Base-by-base conservation (phyloP, 352 stramenopile species). In the Globisporangium sylvaticum region DNA sequence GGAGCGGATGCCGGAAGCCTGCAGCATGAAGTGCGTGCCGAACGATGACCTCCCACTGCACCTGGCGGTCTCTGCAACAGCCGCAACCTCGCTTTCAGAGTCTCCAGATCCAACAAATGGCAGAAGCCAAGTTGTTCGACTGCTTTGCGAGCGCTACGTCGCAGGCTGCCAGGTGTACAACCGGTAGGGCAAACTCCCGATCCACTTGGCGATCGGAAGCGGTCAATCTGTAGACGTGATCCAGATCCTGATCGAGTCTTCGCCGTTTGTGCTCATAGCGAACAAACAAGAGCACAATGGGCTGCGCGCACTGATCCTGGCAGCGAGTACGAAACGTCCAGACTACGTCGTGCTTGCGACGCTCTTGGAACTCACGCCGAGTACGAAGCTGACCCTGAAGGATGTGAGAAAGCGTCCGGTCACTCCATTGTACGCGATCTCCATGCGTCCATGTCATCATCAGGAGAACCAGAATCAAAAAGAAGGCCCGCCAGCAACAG, bases 371-470 rank as follows among this genome's bases (percentile, higher is more conserved):
- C 53, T 68, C 39, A 76, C 70, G 8, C 73, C 80, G 34, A 79
- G 58, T 27, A 73, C 68, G 25, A 60, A 58, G 20, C 24, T 27
- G 20, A 64, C 50, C 22, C 56, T 50, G 34, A 58, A 52, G n/a
- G 27, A 37, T 3, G 56, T 44, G 29, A 55, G 24, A 8, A 60
- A 60, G 7, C 63, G 53, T 0, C 57, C 53, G 12, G 73, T 89
- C 15, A 89, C 80, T 10, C 80, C 80, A 2, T 25, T 90, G 31
- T 87, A 77, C 44, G 80, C 82, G 48, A 69, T 90, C 22, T 81
- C 77, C 0, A 31, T 84, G 34, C 78, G 75, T 3, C 64, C 64
- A 22, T 88, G 71, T 34, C 65, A 84, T 15, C 53, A 12, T 27
- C 18, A 58, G 0, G 53, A 37, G 22, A 72, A 64, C 7, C 53